Percentiles rank a stretch among this genome's conserved stretches.
phyloP scores from a whole-genome alignment of 1,139 yeast genomes.

The Suhomyces kunorum region DNA sequence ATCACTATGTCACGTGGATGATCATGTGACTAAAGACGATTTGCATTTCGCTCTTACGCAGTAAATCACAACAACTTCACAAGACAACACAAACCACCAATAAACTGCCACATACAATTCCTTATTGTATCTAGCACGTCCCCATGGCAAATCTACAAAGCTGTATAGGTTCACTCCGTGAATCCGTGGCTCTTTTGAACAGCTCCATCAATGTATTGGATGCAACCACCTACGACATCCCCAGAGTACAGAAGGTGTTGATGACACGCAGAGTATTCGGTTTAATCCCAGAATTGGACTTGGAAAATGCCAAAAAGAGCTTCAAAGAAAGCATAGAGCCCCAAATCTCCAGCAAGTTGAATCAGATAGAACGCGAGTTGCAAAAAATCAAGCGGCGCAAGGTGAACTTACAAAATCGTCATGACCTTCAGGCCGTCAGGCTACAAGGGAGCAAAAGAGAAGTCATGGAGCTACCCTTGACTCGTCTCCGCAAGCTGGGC shows the following conservation, averaged over 20 bases:
- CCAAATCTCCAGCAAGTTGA: slow-evolving; percentile 22
- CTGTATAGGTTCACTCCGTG: slow-evolving; percentile 34
- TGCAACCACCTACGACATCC: slow-evolving; percentile 37
- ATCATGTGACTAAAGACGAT: too few relatives aligned
- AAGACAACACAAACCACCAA: too few relatives aligned
- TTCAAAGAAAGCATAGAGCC: slow-evolving; percentile 37
- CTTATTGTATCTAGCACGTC: neutral
- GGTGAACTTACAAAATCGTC: slow-evolving; percentile 31
- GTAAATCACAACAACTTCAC: too few relatives aligned
- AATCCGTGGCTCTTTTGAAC: slow-evolving; percentile 34
- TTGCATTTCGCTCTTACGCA: too few relatives aligned
- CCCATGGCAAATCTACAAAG: slow-evolving; percentile 21
- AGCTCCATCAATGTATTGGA: slow-evolving; percentile 33
- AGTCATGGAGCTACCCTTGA: slow-evolving; percentile 10
- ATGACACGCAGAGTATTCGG: slow-evolving; percentile 43
- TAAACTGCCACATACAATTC: too few relatives aligned
- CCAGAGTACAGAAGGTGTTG: slow-evolving; percentile 36
- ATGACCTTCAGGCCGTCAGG: slow-evolving; percentile 36
- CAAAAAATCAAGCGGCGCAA: slow-evolving; percentile 26
- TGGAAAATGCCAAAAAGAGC: slow-evolving; percentile 38
- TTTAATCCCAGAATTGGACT: slow-evolving; percentile 43
- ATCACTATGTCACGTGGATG: neutral
- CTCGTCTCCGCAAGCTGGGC: slow-evolving; percentile 9
- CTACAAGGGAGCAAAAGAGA: slow-evolving; percentile 27
- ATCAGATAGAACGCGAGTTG: slow-evolving; percentile 18